Evolutionary conservation across 805 yeast genomes (phyloP).

Genomic region (Metschnikowia continentalis): DNA sequence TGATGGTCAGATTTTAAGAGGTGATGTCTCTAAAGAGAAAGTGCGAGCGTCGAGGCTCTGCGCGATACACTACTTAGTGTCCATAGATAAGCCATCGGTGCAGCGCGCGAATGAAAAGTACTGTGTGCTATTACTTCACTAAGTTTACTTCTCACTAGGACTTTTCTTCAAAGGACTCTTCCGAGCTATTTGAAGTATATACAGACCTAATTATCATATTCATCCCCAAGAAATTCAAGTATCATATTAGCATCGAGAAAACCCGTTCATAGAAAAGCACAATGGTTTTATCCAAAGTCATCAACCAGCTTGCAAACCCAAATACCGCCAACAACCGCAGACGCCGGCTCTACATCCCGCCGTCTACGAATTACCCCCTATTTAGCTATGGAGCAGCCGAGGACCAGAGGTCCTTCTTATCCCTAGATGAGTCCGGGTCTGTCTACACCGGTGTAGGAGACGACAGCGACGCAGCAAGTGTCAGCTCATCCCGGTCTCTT

Average conservation of each 20-base stretch:
- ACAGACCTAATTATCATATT: too few relatives aligned
- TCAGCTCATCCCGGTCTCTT: constrained; percentile 37
- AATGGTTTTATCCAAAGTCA: constrained; percentile 40
- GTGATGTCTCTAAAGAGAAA: too few relatives aligned
- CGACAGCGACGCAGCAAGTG: constrained; percentile 38
- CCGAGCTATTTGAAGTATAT: too few relatives aligned
- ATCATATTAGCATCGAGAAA: too few relatives aligned
- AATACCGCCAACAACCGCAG: constrained; percentile 31
- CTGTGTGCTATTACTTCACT: not conserved
- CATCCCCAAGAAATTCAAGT: too few relatives aligned
- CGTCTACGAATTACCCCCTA: constrained; percentile 40
- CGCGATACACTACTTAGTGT: too few relatives aligned
- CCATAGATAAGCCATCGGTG: too few relatives aligned
- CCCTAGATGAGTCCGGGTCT: constrained; percentile 35
- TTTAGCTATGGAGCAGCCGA: constrained; percentile 42
- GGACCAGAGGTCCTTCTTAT: constrained; percentile 42
- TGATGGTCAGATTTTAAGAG: too few relatives aligned
- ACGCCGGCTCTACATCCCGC: constrained; percentile 40
- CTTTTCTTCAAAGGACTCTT: too few relatives aligned
- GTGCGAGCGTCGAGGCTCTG: too few relatives aligned
- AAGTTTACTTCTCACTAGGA: not conserved
- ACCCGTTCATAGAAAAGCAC: too few relatives aligned
- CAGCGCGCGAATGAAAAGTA: not conserved
- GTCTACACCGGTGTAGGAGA: constrained; percentile 20
- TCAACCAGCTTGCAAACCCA: constrained; percentile 41